Evolutionary conservation across 768 basidiomycete genomes (phyloP).

Genomic region (Psilocybe azurescens): DNA sequence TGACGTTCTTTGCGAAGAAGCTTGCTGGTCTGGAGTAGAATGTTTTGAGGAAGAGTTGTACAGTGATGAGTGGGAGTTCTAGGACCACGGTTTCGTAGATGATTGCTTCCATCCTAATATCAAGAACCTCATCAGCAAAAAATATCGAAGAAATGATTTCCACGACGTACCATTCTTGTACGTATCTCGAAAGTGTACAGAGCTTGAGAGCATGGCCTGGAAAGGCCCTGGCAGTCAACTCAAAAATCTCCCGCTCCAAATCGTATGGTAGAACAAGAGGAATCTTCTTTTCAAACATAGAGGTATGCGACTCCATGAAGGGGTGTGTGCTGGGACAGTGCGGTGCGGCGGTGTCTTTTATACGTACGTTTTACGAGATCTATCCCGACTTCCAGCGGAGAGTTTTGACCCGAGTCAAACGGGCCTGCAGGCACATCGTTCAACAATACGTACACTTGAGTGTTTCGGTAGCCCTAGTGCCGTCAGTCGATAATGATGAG

Average conservation of each 20-base stretch:
- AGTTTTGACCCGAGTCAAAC: no score
- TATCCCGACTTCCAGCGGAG: no score
- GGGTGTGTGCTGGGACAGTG: not conserved
- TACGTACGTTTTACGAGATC: no score
- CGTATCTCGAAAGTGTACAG: slow-evolving; percentile 29
- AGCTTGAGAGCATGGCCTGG: slow-evolving; percentile 31
- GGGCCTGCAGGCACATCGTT: no score
- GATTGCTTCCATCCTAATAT: slow-evolving; percentile 35
- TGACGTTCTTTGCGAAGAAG: slow-evolving; percentile 35
- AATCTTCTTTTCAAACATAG: not conserved
- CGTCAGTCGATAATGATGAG: no score
- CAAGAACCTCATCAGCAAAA: not conserved
- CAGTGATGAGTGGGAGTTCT: slow-evolving; percentile 20
- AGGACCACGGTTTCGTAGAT: slow-evolving; percentile 38
- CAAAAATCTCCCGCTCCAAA: slow-evolving; percentile 39
- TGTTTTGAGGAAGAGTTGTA: slow-evolving; percentile 33
- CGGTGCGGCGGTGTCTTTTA: no score
- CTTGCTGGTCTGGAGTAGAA: slow-evolving; percentile 28
- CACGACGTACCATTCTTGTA: slow-evolving; percentile 29
- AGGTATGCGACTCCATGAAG: not conserved
- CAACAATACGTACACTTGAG: no score
- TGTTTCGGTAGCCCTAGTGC: no score
- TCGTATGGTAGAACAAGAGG: slow-evolving; percentile 34
- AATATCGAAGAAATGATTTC: not conserved
- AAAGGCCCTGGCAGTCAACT: slow-evolving; percentile 31